Evolutionary conservation across 352 stramenopile species (phyloP), one percentile per base, ranked within the genome.

Genomic region (Blastocystis sp.): DNA sequence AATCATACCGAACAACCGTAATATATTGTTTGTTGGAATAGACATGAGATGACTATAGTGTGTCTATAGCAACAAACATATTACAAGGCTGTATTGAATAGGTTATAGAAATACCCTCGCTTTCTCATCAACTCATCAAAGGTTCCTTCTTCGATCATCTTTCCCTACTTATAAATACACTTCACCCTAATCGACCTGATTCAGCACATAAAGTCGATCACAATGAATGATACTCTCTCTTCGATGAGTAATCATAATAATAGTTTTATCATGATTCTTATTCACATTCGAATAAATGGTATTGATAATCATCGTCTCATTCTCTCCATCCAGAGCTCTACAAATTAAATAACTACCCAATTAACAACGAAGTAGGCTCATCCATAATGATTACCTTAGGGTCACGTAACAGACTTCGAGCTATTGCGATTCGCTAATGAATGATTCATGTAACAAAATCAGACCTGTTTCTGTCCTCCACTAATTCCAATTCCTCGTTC

Each of bases 391-490:
- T 82, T 33, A 96, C 92, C 19, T 91, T 90, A 0, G 94, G 94
- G 57, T 95, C 91, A 22, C 93, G 87, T 35, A 94, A 54, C 5
- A 95, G 90, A 24, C 91, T 91, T 11, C 92, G 89, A 1, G 95
- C 95, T 59, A 97, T 95, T 42, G 94, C 94, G 79, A 98, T 93
- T 48, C 95, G 92, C 89, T 97, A n/a, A 94, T 82, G 94, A 95
- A 89, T 97, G 93, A 11, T 93, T 93, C 24, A 94, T 94, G 9
- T 82, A 92, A 6, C 95, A 87, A 87, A 96, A 92, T 9, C 91
- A 95, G 17, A 95, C 91, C 90, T 98, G 95, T 82, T 97, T 97
- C 92, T 99, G 95, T 7, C 96, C 96, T 54, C 95, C 96, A 5
- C 93, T 97, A 13, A 98, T 91, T 64, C 95, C 92, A 6, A 91